Conservation (phyloP, 352 stramenopile genomes). For the Globisporangium parvum region DNA sequence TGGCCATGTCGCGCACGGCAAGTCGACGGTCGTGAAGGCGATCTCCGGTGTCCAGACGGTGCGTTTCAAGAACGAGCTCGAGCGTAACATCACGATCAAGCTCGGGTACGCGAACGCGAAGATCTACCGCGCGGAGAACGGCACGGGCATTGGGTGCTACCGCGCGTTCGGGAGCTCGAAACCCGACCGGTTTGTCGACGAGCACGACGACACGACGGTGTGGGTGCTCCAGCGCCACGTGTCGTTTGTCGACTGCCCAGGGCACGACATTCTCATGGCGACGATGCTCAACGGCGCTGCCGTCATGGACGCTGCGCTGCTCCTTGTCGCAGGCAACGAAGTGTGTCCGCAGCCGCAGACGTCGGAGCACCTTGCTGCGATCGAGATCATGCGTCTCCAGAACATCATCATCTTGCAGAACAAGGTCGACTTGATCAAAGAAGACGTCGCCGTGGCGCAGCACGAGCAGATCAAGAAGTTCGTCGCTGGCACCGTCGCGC, state of each 20-base stretch:
- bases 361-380: conserved; percentile 98
- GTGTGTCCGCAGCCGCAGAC: conserved; percentile 99
- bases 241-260: conserved; percentile 99
- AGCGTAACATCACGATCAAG: conserved; percentile 99
- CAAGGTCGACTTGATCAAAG: conserved; percentile 99
- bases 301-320: conserved; percentile 99
- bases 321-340: conserved; percentile 97
- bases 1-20: conserved; percentile 99
- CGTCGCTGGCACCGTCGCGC: conserved; percentile 87
- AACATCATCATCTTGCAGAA: conserved; percentile 99
- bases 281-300: conserved; percentile 99
- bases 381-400: conserved; percentile 99
- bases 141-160: conserved; percentile 81
- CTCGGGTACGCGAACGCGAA: conserved; percentile 99
- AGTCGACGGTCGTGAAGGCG: conserved; percentile 99
- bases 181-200: conserved; percentile 81
- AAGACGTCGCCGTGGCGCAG: conserved; percentile 95
- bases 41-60: conserved; percentile 99
- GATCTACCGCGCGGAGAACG: conserved; percentile 94
- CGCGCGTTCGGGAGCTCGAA: conserved; percentile 86
- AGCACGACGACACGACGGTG: conserved; percentile 84
- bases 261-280: conserved; percentile 99
- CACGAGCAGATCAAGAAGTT: conserved; percentile 96
- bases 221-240: conserved; percentile 96
- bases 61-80: conserved; percentile 98